Evolutionary conservation across 108 stramenopile species (phyloP).

Genomic region (Licmophora abbreviata): DNA sequence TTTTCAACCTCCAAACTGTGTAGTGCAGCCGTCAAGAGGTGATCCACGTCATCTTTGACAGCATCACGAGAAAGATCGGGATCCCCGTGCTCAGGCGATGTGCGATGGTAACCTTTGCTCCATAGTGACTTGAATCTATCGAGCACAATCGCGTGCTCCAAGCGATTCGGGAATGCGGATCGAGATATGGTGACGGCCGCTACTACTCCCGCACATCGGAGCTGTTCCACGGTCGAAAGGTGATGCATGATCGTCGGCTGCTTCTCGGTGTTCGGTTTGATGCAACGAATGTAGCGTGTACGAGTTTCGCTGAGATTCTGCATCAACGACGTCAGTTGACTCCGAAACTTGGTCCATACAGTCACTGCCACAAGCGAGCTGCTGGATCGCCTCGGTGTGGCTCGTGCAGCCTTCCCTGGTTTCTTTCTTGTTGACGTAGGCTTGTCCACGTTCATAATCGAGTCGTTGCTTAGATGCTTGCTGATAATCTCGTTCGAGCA

Average conservation of each 20-base stretch:
- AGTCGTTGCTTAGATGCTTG: constrained; percentile 42
- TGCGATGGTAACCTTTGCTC: constrained; percentile 1
- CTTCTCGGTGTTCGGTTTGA: constrained; percentile 85
- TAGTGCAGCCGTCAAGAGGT: constrained; percentile 9
- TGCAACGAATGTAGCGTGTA: constrained; percentile 89
- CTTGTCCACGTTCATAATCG: constrained; percentile 22
- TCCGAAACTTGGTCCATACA: constrained; percentile 72
- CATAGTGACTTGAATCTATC: constrained; percentile 69
- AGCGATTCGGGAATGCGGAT: constrained; percentile 92
- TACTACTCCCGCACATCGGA: constrained; percentile 93
- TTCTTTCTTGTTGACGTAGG: background rate
- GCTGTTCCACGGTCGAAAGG: constrained; percentile 81
- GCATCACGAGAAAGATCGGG: background rate
- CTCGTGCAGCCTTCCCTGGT: background rate
- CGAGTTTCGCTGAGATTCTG: constrained; percentile 51
- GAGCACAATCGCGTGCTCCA: constrained; percentile 73
- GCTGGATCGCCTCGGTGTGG: background rate
- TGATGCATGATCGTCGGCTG: constrained; percentile 68
- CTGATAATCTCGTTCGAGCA: constrained; percentile 65
- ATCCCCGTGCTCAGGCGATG: background rate
- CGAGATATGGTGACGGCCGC: constrained; percentile 92
- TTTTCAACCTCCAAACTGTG: constrained; percentile 7
- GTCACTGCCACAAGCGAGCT: constrained; percentile 15
- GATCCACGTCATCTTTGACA: constrained; percentile 1
- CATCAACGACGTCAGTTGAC: constrained; percentile 68